Evolutionary conservation across 768 basidiomycete genomes (phyloP).

Genomic region (Lactarius akahatsu): DNA sequence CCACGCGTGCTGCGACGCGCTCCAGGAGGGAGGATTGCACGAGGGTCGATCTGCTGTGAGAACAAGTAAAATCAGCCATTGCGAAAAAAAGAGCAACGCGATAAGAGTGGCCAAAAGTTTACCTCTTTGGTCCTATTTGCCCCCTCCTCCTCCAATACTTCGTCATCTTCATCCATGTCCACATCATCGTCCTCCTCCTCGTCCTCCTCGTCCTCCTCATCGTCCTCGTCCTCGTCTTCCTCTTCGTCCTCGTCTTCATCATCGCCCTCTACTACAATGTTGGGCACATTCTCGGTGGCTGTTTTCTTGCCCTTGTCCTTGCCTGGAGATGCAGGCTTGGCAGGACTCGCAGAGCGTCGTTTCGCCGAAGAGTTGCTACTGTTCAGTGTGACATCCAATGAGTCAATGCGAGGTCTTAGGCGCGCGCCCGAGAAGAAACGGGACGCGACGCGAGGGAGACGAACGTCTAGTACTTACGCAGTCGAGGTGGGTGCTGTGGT

Average conservation of each 20-base stretch:
- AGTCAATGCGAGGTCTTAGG: neutral
- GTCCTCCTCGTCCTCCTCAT: conserved; percentile 37
- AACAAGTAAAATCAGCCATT: neutral
- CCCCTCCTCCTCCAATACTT: conserved; percentile 38
- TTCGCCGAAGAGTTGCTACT: conserved; percentile 14
- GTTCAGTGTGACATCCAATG: neutral
- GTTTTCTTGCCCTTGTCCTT: conserved; percentile 24
- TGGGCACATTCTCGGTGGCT: conserved; percentile 42
- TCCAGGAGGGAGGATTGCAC: conserved; percentile 47
- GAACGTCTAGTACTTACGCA: neutral
- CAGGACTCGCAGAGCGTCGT: conserved; percentile 20
- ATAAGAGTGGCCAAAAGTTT: conserved; percentile 20
- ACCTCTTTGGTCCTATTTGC: conserved; percentile 32
- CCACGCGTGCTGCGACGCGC: conserved; percentile 67
- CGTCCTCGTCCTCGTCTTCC: conserved; percentile 37
- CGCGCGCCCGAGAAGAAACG: neutral
- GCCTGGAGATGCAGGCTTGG: conserved; percentile 17
- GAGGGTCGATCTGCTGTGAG: conserved; percentile 54
- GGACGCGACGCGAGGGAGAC: neutral
- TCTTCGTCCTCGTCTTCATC: conserved; percentile 40
- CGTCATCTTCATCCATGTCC: conserved; percentile 43
- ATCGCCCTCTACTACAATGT: conserved; percentile 44
- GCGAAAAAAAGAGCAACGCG: conserved; percentile 12
- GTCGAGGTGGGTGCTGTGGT: neutral
- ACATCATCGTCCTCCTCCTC: conserved; percentile 37